Conservation (phyloP, 768 basidiomycete species). For the Termitomyces sp. region DNA sequence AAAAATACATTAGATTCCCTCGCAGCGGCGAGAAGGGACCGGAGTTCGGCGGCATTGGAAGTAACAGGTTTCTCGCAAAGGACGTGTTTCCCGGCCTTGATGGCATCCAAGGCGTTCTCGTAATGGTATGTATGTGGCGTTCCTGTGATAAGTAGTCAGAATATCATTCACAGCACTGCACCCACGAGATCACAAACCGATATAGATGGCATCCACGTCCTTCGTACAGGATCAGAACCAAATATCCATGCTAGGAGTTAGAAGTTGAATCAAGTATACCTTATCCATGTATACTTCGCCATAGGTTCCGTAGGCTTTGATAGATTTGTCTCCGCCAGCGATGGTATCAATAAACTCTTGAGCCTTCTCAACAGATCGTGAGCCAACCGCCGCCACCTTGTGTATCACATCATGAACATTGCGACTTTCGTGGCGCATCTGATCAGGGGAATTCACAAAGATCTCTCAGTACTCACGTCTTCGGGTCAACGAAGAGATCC, state of each 20-base stretch:
- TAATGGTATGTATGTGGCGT: conserved; percentile 88
- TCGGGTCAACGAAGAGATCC: conserved; percentile 77
- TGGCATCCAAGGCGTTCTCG: conserved; percentile 67
- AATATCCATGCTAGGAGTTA: background rate
- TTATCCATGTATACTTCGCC: conserved; percentile 68
- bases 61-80: conserved; percentile 91
- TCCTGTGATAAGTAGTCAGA: conserved; percentile 34
- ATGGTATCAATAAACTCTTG: conserved; percentile 59
- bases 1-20: conserved; percentile 80
- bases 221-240: conserved; percentile 15
- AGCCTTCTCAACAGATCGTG: conserved; percentile 66
- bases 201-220: conserved; percentile 77
- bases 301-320: conserved; percentile 73
- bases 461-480: conserved; percentile 39
- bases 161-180: background rate
- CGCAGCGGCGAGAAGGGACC: conserved; percentile 69
- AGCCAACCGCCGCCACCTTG: conserved; percentile 73
- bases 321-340: conserved; percentile 44
- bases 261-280: conserved; percentile 32
- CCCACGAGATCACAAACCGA: conserved; percentile 38
- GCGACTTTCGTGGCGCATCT: conserved; percentile 42
- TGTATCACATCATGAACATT: conserved; percentile 62
- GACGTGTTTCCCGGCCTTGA: conserved; percentile 79
- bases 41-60: conserved; percentile 68
- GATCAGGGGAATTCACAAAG: background rate